phyloP scores from a whole-genome alignment of 75 land plant genomes.

The Gnetum montanum region DNA sequence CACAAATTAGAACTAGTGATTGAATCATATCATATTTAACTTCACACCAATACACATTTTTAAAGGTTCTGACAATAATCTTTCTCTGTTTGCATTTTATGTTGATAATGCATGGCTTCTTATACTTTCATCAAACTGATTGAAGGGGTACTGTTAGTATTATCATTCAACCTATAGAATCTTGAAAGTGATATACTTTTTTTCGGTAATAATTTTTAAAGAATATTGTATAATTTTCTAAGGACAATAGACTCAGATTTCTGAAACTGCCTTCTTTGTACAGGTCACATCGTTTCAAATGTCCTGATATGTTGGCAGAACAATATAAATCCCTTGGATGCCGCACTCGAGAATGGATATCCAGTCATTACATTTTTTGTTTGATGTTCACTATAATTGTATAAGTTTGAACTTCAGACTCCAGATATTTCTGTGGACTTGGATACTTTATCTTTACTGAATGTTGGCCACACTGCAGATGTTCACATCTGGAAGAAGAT shows the following conservation, averaged over 20 bases:
- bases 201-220: too few relatives aligned
- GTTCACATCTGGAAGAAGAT: constrained; percentile 17
- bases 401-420: constrained; percentile 4
- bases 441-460: neutral
- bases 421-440: neutral
- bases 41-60: too few relatives aligned
- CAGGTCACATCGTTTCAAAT: constrained; percentile 50
- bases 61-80: too few relatives aligned
- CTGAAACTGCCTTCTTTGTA: constrained; percentile 2
- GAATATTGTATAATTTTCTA: too few relatives aligned
- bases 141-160: too few relatives aligned
- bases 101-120: too few relatives aligned
- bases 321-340: constrained; percentile 58
- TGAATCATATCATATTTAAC: too few relatives aligned
- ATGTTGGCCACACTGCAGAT: constrained; percentile 10
- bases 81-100: too few relatives aligned
- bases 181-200: too few relatives aligned
- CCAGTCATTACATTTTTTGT: constrained; percentile 22
- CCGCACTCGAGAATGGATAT: constrained; percentile 43
- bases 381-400: constrained; percentile 28
- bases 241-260: neutral
- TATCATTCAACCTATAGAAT: too few relatives aligned
- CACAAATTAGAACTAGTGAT: too few relatives aligned
- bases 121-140: too few relatives aligned
- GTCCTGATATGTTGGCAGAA: constrained; percentile 55